Evolutionary conservation across 805 yeast species (phyloP), one percentile per base, ranked within the genome.

Genomic region (Candida incommunis): DNA sequence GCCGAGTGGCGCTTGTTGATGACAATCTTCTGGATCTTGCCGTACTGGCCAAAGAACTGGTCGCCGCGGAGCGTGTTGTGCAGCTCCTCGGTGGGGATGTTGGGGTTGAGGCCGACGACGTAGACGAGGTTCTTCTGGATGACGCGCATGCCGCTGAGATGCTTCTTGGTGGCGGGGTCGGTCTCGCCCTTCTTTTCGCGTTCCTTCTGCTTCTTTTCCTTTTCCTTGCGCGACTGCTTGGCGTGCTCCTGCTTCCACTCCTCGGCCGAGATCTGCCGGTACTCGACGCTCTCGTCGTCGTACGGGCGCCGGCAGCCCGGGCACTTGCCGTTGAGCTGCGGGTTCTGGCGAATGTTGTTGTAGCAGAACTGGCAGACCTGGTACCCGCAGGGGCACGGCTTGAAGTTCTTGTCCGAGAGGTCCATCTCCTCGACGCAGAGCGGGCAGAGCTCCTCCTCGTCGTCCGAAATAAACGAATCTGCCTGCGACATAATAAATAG

Each of bases 301-400:
- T 92, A 92, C 21, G 80, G 74, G 49, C 98, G 71, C 59, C 99
- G 82, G 64, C 99, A 92, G 1, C 95, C 97, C 1, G 99, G 99
- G 66, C 99, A 92, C 53, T 86, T 76, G 2, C 96, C 97, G 60
- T 88, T 88, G 50, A 90, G 68, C 61, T 92, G 96, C 1, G 96
- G 96, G 55, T 90, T 90, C 52, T 86, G 92, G 51, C 96, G 75
- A 56, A 92, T 92, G 62, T 88, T 90, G 67, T 92, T 92, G 71
- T 90, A 92, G 64, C 99, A 92, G 61, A 92, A 92, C 70, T 90
- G 97, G 63, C 99, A 92, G 47, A 92, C 84, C 62, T 94, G 96
- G 59, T 92, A 92, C 18, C 99, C 99, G 68, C 99, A 92, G 1
- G 97, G 97, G 69, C 99, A 92, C n/a, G 99, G 99, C 63, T 82